Evolutionary conservation across 192 early-diverging fungal genomes (phyloP).

Genomic region (Geosiphon pyriformis): DNA sequence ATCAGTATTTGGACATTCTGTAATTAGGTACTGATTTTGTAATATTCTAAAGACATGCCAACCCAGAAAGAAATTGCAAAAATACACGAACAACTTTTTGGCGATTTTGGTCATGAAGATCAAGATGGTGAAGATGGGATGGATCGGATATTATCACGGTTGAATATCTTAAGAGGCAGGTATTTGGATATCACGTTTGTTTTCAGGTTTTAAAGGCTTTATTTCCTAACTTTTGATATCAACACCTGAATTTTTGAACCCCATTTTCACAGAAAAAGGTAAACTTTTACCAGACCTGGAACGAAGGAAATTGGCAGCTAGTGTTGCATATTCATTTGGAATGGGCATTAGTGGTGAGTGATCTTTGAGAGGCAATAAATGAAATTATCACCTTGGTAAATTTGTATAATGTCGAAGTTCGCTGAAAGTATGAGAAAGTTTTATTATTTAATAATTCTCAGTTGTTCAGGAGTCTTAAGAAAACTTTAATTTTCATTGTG

Average conservation of each 20-base stretch:
- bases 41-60: conserved; percentile 4
- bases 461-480: too few relatives aligned
- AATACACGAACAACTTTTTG: conserved; percentile 39
- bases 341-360: conserved; percentile 30
- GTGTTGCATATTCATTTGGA: conserved; percentile 52
- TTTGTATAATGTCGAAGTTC: too few relatives aligned
- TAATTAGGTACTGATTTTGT: neutral
- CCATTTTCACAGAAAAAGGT: conserved; percentile 39
- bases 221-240: neutral
- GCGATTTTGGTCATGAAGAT: conserved; percentile 31
- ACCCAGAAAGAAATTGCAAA: conserved; percentile 27
- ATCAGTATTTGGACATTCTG: neutral
- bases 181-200: neutral
- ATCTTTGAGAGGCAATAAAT: too few relatives aligned
- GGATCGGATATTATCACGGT: conserved; percentile 35
- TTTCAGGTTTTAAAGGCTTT: neutral
- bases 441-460: too few relatives aligned
- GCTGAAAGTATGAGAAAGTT: too few relatives aligned
- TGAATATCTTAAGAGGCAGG: conserved; percentile 42
- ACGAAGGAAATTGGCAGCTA: conserved; percentile 46
- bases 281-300: conserved; percentile 48
- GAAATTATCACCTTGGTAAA: too few relatives aligned
- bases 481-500: too few relatives aligned
- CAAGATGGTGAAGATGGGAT: conserved; percentile 29
- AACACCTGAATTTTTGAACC: neutral